These are phyloP conservation scores for Apiospora kogelbergensis DNA, from an alignment of 2,329 filamentous ascomycete genomes.

Conservation along the genomic window DNA sequence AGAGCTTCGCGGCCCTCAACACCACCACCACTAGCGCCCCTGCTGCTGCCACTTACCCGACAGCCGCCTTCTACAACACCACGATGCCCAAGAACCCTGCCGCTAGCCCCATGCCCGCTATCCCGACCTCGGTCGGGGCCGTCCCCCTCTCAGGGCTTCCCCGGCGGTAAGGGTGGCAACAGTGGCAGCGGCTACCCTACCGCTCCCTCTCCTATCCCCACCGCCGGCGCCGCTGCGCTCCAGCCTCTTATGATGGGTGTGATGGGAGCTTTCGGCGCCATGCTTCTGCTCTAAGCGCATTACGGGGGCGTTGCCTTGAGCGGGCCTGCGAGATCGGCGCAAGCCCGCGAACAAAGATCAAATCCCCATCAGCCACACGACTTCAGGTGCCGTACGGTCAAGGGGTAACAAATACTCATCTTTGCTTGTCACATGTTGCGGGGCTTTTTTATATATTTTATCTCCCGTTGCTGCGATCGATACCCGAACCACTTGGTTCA, in stretches of 20 bases:
- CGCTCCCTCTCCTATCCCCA: slow-evolving; percentile 16
- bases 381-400: not conserved
- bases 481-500: slow-evolving; percentile 9
- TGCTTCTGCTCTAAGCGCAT: slow-evolving; percentile 24
- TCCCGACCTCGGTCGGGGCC: slow-evolving; percentile 11
- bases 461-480: not conserved
- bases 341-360: not conserved
- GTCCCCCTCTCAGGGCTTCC: slow-evolving; percentile 9
- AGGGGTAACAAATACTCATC: not conserved
- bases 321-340: not conserved
- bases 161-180: not conserved
- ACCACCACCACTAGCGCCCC: slow-evolving; percentile 11
- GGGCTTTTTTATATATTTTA: not conserved
- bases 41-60: not conserved
- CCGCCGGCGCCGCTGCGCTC: slow-evolving; percentile 21
- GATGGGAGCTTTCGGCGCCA: slow-evolving; percentile 26
- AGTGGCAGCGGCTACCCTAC: slow-evolving; percentile 15
- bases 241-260: slow-evolving; percentile 27
- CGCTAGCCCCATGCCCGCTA: slow-evolving; percentile 11
- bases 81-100: slow-evolving; percentile 5
- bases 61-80: slow-evolving; percentile 10
- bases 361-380: not conserved
- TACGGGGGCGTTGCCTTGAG: not conserved
- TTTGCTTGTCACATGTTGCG: not conserved
- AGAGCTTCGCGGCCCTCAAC: slow-evolving; percentile 10